Evolutionary conservation across 225 moss, liverwort and hornwort genomes (phyloP), one percentile per base, ranked within the genome.

Genomic region (Sphagnum tenellum): DNA sequence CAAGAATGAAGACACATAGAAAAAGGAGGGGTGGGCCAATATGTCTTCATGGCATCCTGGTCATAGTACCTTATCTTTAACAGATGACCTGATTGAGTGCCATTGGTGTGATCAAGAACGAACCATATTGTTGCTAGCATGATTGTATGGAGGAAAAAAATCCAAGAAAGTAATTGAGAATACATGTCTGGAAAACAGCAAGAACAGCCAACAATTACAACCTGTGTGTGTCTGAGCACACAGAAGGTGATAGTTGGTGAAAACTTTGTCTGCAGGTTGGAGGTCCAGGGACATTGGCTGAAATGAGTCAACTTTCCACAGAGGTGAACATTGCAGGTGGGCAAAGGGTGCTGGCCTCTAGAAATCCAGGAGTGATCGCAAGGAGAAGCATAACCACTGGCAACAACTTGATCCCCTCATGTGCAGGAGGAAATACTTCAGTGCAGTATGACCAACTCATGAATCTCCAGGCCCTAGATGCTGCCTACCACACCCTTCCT

Each of bases 251-350:
- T 29, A 29, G 29, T 29, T 29, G 29, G 29, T 29, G 29, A 29
- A 29, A 84, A 84, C 80, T 80, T 84, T 75, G 72, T 73, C 69
- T 82, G 84, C 84, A 95, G 95, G 92, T 95, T 77, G 88, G 84
- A 69, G 88, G 86, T 49, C 92, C 92, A 48, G 95, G 95, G 69
- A 72, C 92, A 46, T 78, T 95, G 64, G 92, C 88, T 69, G 95
- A 95, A 66, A 86, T 89, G 52, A 89, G 92, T 68, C 92, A 89
- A 73, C 86, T 92, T 74, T 92, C 95, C 64, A 89, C 89, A 62
- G 95, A 95, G 67, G 86, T 69, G 29, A 92, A 92, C 75, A 86
- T 95, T 73, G 80, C 81, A 62, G 83, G 80, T 12, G 91, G 92
- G 61, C 94, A 86, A 68, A 76, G 83, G 70, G 84, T 72, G 65